A percentile compares a stretch with the other conserved stretches of the same genome.
Evolutionary conservation across 345 rosid genomes (phyloP).

Genomic region (Eutrema japonicum): DNA sequence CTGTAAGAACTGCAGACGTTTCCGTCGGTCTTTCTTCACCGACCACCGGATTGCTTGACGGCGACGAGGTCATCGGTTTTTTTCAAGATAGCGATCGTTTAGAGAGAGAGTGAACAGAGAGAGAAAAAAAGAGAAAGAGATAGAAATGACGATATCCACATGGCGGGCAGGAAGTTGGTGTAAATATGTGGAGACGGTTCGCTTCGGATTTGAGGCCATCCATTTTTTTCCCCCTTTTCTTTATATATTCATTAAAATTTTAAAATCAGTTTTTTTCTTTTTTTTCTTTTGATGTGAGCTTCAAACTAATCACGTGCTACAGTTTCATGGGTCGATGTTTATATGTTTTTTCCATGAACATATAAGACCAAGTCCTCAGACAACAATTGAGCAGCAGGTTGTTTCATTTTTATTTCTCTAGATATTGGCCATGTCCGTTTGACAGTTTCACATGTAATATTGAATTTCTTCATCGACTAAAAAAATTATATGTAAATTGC

Average conservation of each 20-base stretch:
- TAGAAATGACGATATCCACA: constrained; percentile 25
- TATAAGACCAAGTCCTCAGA: too few species aligned
- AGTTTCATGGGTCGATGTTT: background rate
- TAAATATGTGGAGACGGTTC: constrained; percentile 42
- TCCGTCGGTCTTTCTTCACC: constrained; percentile 33
- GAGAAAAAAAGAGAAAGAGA: background rate
- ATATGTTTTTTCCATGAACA: too few species aligned
- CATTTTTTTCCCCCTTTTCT: constrained; percentile 17
- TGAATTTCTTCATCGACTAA: too few species aligned
- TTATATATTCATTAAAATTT: background rate
- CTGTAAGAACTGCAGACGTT: constrained; percentile 16
- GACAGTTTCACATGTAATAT: too few species aligned
- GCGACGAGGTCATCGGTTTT: constrained; percentile 41
- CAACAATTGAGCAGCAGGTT: too few species aligned
- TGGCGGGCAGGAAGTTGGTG: constrained; percentile 43
- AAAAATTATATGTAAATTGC: too few species aligned
- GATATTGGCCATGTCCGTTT: too few species aligned
- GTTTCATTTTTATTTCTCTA: too few species aligned
- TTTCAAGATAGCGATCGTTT: constrained; percentile 20
- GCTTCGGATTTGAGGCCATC: constrained; percentile 38
- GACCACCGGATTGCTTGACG: constrained; percentile 21
- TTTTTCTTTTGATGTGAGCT: background rate
- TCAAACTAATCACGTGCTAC: constrained; percentile 22
- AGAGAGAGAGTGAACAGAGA: constrained; percentile 26
- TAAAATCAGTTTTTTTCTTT: background rate